Base-by-base conservation (phyloP, 768 basidiomycete species). In the Mycena vulgaris region DNA sequence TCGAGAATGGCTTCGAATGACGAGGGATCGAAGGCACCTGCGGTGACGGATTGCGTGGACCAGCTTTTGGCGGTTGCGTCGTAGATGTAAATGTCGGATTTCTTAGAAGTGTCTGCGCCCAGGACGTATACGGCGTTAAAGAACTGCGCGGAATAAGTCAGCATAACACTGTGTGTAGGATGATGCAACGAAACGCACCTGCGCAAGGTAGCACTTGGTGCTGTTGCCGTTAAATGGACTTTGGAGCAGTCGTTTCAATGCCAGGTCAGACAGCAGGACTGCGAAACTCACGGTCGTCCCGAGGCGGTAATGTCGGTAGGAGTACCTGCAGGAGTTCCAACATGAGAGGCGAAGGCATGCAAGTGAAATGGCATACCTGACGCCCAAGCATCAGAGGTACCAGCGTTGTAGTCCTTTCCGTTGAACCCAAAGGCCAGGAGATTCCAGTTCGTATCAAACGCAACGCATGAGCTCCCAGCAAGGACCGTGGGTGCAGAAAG, bases 71-170 rank as follows among this genome's bases (percentile, higher is more conserved):
- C 86, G 9, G 83, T 77, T 8, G 92, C 94, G 75, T 96, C 88
- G 82, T 92, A 98, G 68, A 98, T 93, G 83, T 96, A 91, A 58
- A 98, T 80, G 64, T 86, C 84, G 6, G 90, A 87, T 0, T 92
- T 87, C 75, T 90, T 93, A 27, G 90, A 82, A 13, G 86, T 81
- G 80, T 97, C 94, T 1, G 89, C 95, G 74, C 92, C 91, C 47
- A 96, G 79, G 31, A 96, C 90, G 75, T 97, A 97, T 76, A 97
- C 85, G 42, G 95, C 92, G 74, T 97, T 97, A 77, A 85, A 86
- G 82, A 91, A 96, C 89, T 97, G 80, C 9, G 51, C 74, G 19
- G 16, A 28, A 23, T 25, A 64, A 31, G 75, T 68, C 47, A 59
- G 76, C 55, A 51, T 45, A 42, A 45, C 25, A 5, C 21, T 37